Evolutionary conservation across 305 asterid species (phyloP).

Genomic region (Solanum hybrid): DNA sequence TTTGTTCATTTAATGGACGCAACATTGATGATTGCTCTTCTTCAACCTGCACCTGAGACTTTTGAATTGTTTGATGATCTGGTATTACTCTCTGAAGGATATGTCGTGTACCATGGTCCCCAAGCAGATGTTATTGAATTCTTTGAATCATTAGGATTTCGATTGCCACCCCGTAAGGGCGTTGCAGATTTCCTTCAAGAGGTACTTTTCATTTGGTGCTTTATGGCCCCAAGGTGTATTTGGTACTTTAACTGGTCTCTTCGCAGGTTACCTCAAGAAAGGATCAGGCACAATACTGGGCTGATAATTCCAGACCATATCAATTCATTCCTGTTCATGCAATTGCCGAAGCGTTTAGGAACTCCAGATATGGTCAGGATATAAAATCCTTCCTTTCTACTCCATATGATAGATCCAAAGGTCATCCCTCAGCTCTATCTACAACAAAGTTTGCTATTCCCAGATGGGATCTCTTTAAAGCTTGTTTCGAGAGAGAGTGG

Average conservation of each 20-base stretch:
- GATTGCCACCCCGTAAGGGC: conserved; percentile 81
- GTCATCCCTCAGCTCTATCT: conserved; percentile 58
- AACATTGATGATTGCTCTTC: conserved; percentile 83
- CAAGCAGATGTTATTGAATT: conserved; percentile 53
- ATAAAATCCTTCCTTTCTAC: conserved; percentile 35
- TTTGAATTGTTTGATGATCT: conserved; percentile 84
- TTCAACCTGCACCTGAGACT: conserved; percentile 94
- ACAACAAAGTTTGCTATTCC: conserved; percentile 49
- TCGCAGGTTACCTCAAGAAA: conserved; percentile 70
- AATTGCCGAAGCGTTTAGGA: conserved; percentile 64
- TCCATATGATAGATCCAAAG: conserved; percentile 51
- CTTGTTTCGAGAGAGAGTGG: conserved; percentile 68
- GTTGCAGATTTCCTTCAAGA: conserved; percentile 91
- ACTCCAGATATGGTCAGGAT: conserved; percentile 49
- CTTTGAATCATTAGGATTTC: conserved; percentile 75
- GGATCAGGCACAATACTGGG: conserved; percentile 93
- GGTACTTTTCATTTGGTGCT: conserved; percentile 28
- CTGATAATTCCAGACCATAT: conserved; percentile 59
- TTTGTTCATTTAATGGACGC: conserved; percentile 86
- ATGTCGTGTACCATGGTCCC: conserved; percentile 80
- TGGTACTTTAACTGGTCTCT: conserved; percentile 4
- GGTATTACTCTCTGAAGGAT: conserved; percentile 67
- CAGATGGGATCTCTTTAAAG: conserved; percentile 60
- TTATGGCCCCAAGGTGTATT: neutral
- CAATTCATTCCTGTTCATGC: conserved; percentile 56